Conservation (phyloP, 1,139 yeast genomes). For the Yamadazyma triangularis region DNA sequence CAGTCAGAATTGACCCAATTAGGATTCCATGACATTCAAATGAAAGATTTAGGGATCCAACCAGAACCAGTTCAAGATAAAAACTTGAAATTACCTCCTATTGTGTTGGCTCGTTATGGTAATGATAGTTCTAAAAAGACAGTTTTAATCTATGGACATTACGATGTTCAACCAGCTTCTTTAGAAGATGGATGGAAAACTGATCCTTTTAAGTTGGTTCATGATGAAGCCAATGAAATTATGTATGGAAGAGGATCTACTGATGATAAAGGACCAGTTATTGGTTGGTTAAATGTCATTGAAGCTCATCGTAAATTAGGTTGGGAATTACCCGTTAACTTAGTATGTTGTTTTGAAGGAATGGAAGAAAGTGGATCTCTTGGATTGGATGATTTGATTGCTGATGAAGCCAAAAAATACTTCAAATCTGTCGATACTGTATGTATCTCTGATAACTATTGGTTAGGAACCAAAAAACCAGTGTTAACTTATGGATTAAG, state of each 20-base stretch:
- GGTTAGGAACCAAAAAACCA: slow-evolving; percentile 97
- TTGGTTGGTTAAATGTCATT: slow-evolving; percentile 92
- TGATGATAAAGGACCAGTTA: slow-evolving; percentile 97
- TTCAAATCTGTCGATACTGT: slow-evolving; percentile 90
- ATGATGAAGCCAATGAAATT: slow-evolving; percentile 54
- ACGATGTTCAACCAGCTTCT: slow-evolving; percentile 96
- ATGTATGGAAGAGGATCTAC: slow-evolving; percentile 92
- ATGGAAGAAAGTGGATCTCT: slow-evolving; percentile 98
- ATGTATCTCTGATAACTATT: slow-evolving; percentile 94
- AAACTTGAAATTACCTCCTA: slow-evolving; percentile 79
- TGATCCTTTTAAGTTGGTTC: slow-evolving; percentile 76
- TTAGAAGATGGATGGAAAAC: slow-evolving; percentile 93
- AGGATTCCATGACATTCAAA: slow-evolving; percentile 78
- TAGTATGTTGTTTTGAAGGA: slow-evolving; percentile 92
- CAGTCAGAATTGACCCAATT: slow-evolving; percentile 60
- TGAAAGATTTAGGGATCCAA: slow-evolving; percentile 81
- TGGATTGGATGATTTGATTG: slow-evolving; percentile 82
- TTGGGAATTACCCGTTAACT: slow-evolving; percentile 87
- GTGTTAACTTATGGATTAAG: slow-evolving; percentile 96
- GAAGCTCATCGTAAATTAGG: slow-evolving; percentile 87
- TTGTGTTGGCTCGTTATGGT: slow-evolving; percentile 85
- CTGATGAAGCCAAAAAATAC: slow-evolving; percentile 69
- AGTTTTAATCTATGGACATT: slow-evolving; percentile 90
- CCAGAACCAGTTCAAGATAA: slow-evolving; percentile 75
- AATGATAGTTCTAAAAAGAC: slow-evolving; percentile 76